A percentile compares a stretch with the other conserved stretches of the same genome.
Evolutionary conservation across 2,329 filamentous ascomycete genomes (phyloP).

Genomic region (Ophiognomonia clavigignenti-juglandacearum): DNA sequence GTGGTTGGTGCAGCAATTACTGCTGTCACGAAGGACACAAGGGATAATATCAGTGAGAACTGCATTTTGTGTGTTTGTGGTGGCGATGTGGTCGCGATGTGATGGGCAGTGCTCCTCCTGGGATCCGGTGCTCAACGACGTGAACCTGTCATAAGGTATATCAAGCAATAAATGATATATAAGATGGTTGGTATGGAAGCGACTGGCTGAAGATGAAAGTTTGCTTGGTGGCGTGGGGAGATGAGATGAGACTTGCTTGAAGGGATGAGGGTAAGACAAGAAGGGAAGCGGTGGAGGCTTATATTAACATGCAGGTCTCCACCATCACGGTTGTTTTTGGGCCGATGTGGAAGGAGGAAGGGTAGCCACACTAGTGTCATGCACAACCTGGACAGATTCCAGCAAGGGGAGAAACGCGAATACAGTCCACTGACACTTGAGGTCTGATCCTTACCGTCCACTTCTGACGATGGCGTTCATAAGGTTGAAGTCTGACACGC

Average conservation of each 20-base stretch:
- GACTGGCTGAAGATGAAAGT: no score
- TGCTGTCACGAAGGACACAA: conserved; percentile 7
- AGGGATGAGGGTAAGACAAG: neutral
- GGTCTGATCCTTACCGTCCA: neutral
- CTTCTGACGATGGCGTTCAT: conserved; percentile 4
- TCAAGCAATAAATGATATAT: no score
- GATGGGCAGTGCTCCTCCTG: neutral
- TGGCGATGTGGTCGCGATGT: neutral
- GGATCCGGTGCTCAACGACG: neutral
- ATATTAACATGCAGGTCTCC: conserved; percentile 2
- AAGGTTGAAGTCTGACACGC: conserved; percentile 6
- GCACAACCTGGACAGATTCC: neutral
- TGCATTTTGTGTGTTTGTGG: conserved; percentile 5
- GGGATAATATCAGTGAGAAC: conserved; percentile 2
- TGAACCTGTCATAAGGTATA: no score
- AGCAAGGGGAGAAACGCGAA: conserved; percentile 4
- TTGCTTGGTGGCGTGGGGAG: neutral
- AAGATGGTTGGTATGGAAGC: no score
- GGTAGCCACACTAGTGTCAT: neutral
- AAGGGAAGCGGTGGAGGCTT: neutral
- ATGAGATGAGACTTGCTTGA: neutral
- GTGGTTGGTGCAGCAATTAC: conserved; percentile 11
- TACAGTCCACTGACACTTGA: conserved; percentile 1
- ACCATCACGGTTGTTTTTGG: neutral
- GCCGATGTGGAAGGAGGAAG: neutral